These are phyloP conservation scores for Trichoderma endophyticum DNA, from an alignment of 2,329 filamentous ascomycete genomes.

Conservation along the genomic window DNA sequence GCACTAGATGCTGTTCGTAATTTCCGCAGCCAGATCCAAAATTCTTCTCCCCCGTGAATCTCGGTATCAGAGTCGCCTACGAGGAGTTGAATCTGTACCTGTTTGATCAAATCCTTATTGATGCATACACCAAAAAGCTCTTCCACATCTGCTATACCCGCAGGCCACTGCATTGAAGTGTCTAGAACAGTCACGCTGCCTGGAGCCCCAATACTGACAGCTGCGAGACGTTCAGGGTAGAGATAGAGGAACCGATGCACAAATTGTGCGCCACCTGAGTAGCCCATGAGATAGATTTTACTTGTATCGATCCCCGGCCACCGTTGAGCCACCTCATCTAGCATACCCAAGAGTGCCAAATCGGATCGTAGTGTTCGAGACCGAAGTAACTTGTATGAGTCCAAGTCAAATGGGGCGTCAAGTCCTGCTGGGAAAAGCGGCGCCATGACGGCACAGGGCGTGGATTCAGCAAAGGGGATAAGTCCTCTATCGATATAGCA, in stretches of 20 bases:
- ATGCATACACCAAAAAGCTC: not conserved
- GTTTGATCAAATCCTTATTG: not conserved
- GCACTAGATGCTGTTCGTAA: not conserved
- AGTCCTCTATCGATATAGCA: not conserved
- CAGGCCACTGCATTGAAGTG: not conserved
- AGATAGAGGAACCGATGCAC: not conserved
- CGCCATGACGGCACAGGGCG: not conserved
- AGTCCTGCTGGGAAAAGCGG: not conserved
- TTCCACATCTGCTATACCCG: not conserved
- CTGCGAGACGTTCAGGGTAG: not conserved
- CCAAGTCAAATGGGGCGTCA: not conserved
- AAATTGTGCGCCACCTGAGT: not conserved
- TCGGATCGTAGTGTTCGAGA: not conserved
- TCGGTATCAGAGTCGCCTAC: not conserved
- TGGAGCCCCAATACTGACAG: not conserved
- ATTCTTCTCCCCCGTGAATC: not conserved
- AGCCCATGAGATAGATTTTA: not conserved
- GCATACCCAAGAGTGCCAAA: not conserved
- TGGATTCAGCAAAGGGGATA: not conserved
- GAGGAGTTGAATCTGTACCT: not conserved
- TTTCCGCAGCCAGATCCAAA: not conserved
- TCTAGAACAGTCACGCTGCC: not conserved
- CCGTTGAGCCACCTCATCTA: not conserved
- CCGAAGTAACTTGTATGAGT: not conserved
- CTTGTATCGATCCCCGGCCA: not conserved